Evolutionary conservation across 495 filamentous ascomycete species (phyloP).

Genomic region (Trichodelitschia bisporula): DNA sequence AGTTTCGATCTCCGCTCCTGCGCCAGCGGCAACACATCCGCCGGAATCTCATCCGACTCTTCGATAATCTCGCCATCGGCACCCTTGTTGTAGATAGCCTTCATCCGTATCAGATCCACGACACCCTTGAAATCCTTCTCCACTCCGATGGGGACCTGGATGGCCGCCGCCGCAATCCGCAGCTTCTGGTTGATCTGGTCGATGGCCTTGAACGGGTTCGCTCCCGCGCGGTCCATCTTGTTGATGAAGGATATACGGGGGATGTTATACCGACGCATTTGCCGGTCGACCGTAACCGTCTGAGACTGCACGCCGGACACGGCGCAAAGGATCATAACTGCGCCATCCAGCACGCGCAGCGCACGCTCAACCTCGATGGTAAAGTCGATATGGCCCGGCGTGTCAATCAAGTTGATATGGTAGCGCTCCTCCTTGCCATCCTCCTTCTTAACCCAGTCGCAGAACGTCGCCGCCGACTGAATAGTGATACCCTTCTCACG

Average conservation of each 20-base stretch:
- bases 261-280: conserved; percentile 97
- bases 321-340: conserved; percentile 95
- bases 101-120: conserved; percentile 83
- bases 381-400: conserved; percentile 96
- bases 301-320: conserved; percentile 94
- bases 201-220: conserved; percentile 92
- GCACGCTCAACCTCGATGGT: conserved; percentile 98
- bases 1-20: conserved; percentile 61
- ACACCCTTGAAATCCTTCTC: conserved; percentile 90
- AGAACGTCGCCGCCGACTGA: conserved; percentile 92
- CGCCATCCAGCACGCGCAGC: conserved; percentile 84
- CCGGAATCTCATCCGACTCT: conserved; percentile 58
- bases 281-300: conserved; percentile 93
- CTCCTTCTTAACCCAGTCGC: conserved; percentile 76
- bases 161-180: conserved; percentile 70
- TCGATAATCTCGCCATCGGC: conserved; percentile 45
- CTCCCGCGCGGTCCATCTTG: conserved; percentile 99
- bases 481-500: conserved; percentile 98
- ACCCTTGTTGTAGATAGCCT: conserved; percentile 76
- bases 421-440: conserved; percentile 63
- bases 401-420: conserved; percentile 97
- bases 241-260: conserved; percentile 92
- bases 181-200: conserved; percentile 95
- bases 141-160: conserved; percentile 85
- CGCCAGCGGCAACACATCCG: conserved; percentile 42